Base-by-base conservation (phyloP, 2,329 filamentous ascomycete species). In the Calonectria hawksworthii region DNA sequence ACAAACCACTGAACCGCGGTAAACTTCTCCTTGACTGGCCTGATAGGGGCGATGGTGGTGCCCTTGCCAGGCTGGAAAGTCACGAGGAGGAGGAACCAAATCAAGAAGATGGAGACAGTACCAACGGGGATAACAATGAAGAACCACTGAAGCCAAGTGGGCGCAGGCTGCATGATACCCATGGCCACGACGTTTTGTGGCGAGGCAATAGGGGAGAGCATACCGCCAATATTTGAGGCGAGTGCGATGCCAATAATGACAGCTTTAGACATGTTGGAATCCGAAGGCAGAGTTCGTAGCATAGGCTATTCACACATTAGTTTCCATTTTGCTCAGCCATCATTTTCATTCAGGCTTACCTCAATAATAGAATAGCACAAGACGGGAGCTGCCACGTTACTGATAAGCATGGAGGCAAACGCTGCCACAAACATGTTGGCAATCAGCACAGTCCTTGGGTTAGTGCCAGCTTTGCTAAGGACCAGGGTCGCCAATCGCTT, bases 361-460 rank as follows among this genome's bases (percentile, higher is more conserved):
- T 98, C 96, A 74, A 99, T 98, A 81, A 99, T 98, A 26, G 96
- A 98, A 85, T 98, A 99, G 88, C 97, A 99, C 47, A 99, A 90
- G 13, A 99, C 97, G 0, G 97, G 97, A 1, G 98, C 96, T 1
- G 97, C 97, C 34, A 99, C 98, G 80, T 99, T 99, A 86, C 96
- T 98, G 82, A 99, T 99, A 89, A 98, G 95, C 97, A 99, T 99
- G 80, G 96, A 98, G 11, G 98, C 94, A 84, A 99, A 98, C 82
- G 97, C 98, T 70, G 96, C 96, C 52, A 99, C 97, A 80, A 98
- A 96, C 97, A 99, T 99, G 86, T 96, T 98, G 69, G 96, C 97
- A n/a, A 99, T 86, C 6, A 99, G 89, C 4, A 99, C 97, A 3
- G 95, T 96, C 70, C 93, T 90, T 13, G 97, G 97, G 80, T 93